These are phyloP conservation scores for Gossypium schwendimanii DNA, from an alignment of 441 rosid genomes.

Conservation along the genomic window DNA sequence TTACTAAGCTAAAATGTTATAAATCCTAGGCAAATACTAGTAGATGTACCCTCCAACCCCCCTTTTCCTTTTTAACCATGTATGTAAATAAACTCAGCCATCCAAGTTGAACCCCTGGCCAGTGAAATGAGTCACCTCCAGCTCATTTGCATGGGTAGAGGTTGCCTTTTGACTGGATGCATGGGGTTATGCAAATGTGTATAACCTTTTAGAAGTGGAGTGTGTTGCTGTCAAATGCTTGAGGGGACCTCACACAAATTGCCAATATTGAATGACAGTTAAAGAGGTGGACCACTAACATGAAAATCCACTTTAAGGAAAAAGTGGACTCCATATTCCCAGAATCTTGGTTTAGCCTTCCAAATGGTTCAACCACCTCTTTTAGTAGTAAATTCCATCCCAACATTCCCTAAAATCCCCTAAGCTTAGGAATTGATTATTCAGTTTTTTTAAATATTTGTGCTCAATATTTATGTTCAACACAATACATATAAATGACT, in stretches of 20 bases:
- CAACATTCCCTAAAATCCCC: background rate
- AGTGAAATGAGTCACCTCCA: background rate
- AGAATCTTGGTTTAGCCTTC: background rate
- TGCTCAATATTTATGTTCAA: too few relatives aligned
- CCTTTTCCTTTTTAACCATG: background rate
- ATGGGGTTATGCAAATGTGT: background rate
- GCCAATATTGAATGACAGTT: background rate
- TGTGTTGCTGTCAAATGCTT: constrained; percentile 1
- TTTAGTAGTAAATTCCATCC: background rate
- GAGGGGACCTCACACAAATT: background rate
- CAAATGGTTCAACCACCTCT: background rate
- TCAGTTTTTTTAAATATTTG: too few relatives aligned
- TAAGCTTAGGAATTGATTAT: background rate
- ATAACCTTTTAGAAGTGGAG: background rate
- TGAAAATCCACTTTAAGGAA: background rate
- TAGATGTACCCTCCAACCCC: background rate
- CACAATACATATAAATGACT: too few relatives aligned
- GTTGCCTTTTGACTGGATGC: constrained; percentile 4
- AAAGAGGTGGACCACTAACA: background rate
- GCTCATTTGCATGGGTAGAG: background rate
- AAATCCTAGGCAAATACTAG: background rate
- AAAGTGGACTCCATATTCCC: background rate
- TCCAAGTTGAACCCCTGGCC: background rate
- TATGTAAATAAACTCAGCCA: background rate
- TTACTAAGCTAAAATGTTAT: background rate